Evolutionary conservation across 768 basidiomycete species (phyloP).

Genomic region (Ephemerocybe angulata): DNA sequence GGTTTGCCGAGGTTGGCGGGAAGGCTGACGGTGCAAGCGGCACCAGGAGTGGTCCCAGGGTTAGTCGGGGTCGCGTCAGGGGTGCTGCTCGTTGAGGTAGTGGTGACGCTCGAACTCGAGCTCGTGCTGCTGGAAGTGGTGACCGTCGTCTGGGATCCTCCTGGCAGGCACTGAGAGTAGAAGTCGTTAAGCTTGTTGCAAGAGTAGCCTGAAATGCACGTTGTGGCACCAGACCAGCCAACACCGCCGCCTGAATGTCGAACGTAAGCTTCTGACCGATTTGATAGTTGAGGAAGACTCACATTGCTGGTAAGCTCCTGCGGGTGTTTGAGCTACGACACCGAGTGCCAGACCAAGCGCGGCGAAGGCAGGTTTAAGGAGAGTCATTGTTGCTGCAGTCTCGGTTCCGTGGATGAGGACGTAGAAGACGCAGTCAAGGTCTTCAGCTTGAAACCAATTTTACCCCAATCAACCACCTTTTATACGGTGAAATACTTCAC

Average conservation of each 20-base stretch:
- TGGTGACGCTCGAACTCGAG: slow-evolving; percentile 10
- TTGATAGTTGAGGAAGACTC: slow-evolving; percentile 7
- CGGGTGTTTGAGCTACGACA: slow-evolving; percentile 25
- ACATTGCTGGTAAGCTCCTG: slow-evolving; percentile 27
- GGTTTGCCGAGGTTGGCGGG: slow-evolving; percentile 27
- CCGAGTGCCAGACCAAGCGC: slow-evolving; percentile 24
- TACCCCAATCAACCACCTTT: neutral
- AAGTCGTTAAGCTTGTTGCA: slow-evolving; percentile 30
- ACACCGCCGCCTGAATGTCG: slow-evolving; percentile 31
- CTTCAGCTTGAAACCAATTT: neutral
- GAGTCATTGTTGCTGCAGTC: slow-evolving; percentile 17
- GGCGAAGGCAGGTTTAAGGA: slow-evolving; percentile 21
- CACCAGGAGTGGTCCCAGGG: slow-evolving; percentile 1
- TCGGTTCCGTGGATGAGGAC: neutral
- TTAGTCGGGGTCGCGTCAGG: slow-evolving; percentile 16
- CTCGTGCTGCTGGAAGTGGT: slow-evolving; percentile 8
- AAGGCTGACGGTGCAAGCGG: slow-evolving; percentile 18
- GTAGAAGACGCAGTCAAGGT: neutral
- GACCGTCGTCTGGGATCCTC: slow-evolving; percentile 16
- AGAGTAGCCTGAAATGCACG: slow-evolving; percentile 30
- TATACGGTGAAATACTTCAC: neutral
- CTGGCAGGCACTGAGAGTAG: slow-evolving; percentile 35
- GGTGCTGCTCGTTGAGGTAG: slow-evolving; percentile 15
- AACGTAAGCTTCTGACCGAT: neutral
- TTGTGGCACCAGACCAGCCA: slow-evolving; percentile 33